Percentiles rank a stretch among this genome's conserved stretches.
phyloP scores from a whole-genome alignment of 2,329 filamentous ascomycete species.

The Venturia carpophila region DNA sequence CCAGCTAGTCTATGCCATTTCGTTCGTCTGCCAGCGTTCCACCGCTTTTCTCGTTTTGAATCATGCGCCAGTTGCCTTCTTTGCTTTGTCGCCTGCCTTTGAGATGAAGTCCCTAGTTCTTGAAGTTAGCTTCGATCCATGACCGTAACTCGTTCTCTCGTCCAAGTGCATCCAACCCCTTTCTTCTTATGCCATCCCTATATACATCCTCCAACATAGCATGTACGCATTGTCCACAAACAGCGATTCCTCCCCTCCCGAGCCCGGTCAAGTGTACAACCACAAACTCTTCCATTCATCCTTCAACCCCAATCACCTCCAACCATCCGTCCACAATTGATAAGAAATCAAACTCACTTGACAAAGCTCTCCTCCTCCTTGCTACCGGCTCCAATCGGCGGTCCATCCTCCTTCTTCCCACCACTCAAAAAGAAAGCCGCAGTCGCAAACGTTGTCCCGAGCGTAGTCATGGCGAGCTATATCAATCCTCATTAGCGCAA shows the following conservation, averaged over 20 bases:
- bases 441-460: conserved; percentile 41
- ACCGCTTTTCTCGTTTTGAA: background rate
- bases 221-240: background rate
- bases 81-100: conserved; percentile 15
- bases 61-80: conserved; percentile 10
- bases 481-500: conserved; percentile 13
- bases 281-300: background rate
- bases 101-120: conserved; percentile 14
- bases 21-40: no score
- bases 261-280: background rate
- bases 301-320: background rate
- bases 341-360: conserved; percentile 39
- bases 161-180: background rate
- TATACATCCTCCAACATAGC: no score
- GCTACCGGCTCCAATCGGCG: conserved; percentile 56
- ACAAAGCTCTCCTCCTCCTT: conserved; percentile 63
- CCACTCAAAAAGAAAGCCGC: conserved; percentile 39
- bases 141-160: background rate
- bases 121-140: background rate
- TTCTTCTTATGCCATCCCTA: background rate
- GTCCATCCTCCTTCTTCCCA: conserved; percentile 32
- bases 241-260: background rate
- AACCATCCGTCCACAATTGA: background rate
- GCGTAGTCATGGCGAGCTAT: conserved; percentile 54
- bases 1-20: background rate